Base-by-base conservation (phyloP, 257 asterid species). In the Penstemon newberryi region DNA sequence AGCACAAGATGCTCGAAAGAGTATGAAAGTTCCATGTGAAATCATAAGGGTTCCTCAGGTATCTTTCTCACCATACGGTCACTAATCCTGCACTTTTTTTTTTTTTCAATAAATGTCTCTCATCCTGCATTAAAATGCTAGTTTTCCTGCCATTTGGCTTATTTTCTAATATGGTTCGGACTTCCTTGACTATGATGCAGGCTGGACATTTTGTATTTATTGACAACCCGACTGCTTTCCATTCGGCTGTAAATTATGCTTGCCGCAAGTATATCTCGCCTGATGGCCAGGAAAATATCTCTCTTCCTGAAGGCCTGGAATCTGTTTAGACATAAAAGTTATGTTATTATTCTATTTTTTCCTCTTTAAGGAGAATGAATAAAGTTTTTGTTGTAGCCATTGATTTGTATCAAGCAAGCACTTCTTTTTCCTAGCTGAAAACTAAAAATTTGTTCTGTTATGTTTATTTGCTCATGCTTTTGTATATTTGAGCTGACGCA, bases 21-120 rank as follows among this genome's bases (percentile, higher is more conserved):
- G 69, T 39, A 87, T 85, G 96, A 85, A 82, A 69, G 91, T 85
- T 68, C 96, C 89, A 1, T 87, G 91, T 51, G 95, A 89, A 78
- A 87, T 89, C 62, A 70, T 89, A 58, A 73, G 96, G 77, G 93
- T 89, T 54, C 95, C 95, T 56, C 83, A 81, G 92, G 96, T 89
- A 11, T 33, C 54, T 80, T 56, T 58, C 65, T 73, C 42, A 39
- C 74, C 56, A 25, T 25, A 25, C 33, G 2, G 1, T 25, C 33
- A 1, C 33, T 25, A 25, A 25, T 25, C 56, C 44, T 46, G n/a
- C 42, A 38, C 3, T 39, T 44, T 59, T 59, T 2, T 60, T 7
- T 15, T 43, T 39, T 58, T 37, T 58, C 18, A 4, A 44, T 13
- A 19, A 38, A 5, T 12, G 9, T 8, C 15, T 19, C 9, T 13